Conservation (phyloP, 2,329 filamentous ascomycete species). For the Blastomyces silverae region DNA sequence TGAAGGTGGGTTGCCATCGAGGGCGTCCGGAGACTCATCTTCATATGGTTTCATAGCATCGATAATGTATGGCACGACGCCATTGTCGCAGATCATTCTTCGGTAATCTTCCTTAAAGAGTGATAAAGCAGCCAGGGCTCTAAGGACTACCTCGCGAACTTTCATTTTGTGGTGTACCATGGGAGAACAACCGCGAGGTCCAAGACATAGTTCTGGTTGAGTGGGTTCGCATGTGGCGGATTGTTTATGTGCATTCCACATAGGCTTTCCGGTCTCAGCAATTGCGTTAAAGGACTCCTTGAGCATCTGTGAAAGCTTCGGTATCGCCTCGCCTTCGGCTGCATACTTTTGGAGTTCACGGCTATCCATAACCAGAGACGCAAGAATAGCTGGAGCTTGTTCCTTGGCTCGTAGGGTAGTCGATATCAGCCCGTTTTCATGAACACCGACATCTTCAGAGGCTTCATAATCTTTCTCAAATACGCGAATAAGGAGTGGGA, state of each 20-base stretch:
- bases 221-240: conserved; percentile 21
- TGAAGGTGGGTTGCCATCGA: conserved; percentile 68
- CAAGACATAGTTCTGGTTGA: conserved; percentile 46
- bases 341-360: conserved; percentile 74
- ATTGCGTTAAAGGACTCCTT: conserved; percentile 60
- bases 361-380: conserved; percentile 70
- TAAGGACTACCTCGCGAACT: conserved; percentile 67
- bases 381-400: conserved; percentile 66
- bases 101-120: conserved; percentile 77
- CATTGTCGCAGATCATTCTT: conserved; percentile 73
- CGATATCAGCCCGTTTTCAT: conserved; percentile 36
- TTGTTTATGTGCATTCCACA: conserved; percentile 48
- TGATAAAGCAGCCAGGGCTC: conserved; percentile 73
- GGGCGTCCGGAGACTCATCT: conserved; percentile 20
- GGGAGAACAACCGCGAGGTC: conserved; percentile 56
- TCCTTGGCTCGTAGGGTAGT: conserved; percentile 55
- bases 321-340: conserved; percentile 60
- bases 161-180: conserved; percentile 62
- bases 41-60: conserved; percentile 65
- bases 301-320: conserved; percentile 56
- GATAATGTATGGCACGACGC: conserved; percentile 73
- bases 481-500: conserved; percentile 63
- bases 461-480: conserved; percentile 50
- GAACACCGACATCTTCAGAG: conserved; percentile 36
- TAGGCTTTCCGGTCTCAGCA: conserved; percentile 42